A percentile compares a stretch with the other conserved stretches of the same genome.
phyloP scores from a whole-genome alignment of 495 filamentous ascomycete genomes.

The Penicillium silybi region DNA sequence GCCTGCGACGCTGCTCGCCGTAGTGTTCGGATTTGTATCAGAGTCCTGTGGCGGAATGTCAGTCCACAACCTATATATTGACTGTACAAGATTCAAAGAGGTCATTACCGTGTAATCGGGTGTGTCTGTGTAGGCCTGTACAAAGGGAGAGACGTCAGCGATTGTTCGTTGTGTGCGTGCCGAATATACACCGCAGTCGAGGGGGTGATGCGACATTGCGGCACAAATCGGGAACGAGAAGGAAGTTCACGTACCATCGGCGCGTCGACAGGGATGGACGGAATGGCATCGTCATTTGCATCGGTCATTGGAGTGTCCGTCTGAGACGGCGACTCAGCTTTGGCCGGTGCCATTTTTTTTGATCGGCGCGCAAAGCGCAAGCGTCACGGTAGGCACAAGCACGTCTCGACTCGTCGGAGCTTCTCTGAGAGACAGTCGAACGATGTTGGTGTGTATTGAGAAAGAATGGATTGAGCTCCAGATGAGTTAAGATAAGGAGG shows the following conservation, averaged over 20 bases:
- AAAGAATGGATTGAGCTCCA: slow-evolving; percentile 5
- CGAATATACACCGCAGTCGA: neutral
- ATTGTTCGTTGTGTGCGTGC: neutral
- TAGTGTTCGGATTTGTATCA: slow-evolving; percentile 89
- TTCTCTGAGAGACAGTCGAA: slow-evolving; percentile 1
- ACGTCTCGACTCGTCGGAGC: slow-evolving; percentile 11
- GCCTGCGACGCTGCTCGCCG: slow-evolving; percentile 80
- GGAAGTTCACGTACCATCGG: slow-evolving; percentile 36
- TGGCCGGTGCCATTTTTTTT: slow-evolving; percentile 57
- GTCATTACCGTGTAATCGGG: slow-evolving; percentile 67
- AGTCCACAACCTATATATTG: neutral
- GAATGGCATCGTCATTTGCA: slow-evolving; percentile 49
- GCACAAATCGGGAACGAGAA: no score
- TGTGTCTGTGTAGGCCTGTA: slow-evolving; percentile 69
- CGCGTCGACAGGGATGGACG: slow-evolving; percentile 45
- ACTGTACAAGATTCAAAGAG: neutral
- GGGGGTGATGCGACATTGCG: neutral
- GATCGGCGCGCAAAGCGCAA: slow-evolving; percentile 31
- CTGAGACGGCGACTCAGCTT: slow-evolving; percentile 45
- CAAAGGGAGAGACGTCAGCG: slow-evolving; percentile 8
- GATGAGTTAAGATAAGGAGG: neutral
- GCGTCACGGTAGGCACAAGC: slow-evolving; percentile 6
- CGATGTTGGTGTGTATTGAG: neutral
- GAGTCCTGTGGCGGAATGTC: slow-evolving; percentile 55
- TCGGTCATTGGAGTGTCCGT: slow-evolving; percentile 58